phyloP scores from a whole-genome alignment of 1,284 basidiomycete genomes.

The Leccinum subspadiceum region DNA sequence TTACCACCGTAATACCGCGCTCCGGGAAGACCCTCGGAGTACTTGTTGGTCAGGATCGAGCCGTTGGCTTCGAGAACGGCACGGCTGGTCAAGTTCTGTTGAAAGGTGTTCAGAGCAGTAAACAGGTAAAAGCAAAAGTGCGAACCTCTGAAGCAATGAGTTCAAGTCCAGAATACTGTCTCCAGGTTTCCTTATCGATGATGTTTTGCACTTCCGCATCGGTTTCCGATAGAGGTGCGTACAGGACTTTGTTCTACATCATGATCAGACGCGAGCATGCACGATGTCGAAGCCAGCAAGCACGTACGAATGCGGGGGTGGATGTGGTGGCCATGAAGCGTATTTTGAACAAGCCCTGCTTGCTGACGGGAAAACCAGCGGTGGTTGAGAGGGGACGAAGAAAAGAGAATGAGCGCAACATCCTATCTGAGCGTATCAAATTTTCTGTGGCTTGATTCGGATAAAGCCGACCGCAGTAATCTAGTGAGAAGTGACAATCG shows the following conservation, averaged over 20 bases:
- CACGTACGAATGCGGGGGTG: constrained; percentile 61
- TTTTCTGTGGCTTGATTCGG: constrained; percentile 16
- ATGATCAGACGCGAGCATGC: neutral
- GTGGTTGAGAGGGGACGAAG: constrained; percentile 25
- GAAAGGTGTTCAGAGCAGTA: constrained; percentile 8
- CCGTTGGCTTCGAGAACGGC: constrained; percentile 99
- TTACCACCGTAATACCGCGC: constrained; percentile 98
- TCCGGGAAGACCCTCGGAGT: constrained; percentile 92
- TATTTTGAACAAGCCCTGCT: constrained; percentile 13
- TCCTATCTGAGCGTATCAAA: constrained; percentile 18
- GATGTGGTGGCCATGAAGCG: constrained; percentile 58
- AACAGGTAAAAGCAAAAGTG: neutral
- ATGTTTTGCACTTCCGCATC: constrained; percentile 96
- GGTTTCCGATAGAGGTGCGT: constrained; percentile 82
- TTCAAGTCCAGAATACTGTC: constrained; percentile 97
- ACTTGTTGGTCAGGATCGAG: constrained; percentile 98
- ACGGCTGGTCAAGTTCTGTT: constrained; percentile 88
- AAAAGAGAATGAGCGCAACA: constrained; percentile 31
- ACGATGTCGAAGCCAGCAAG: neutral
- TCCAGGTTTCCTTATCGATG: constrained; percentile 99
- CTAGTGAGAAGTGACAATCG: neutral
- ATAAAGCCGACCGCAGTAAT: constrained; percentile 18
- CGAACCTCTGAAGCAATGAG: constrained; percentile 90
- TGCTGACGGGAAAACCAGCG: constrained; percentile 24
- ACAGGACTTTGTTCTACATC: constrained; percentile 86